Conservation (phyloP, 176 grass and related monocot species). For the Aegilops longissima region DNA sequence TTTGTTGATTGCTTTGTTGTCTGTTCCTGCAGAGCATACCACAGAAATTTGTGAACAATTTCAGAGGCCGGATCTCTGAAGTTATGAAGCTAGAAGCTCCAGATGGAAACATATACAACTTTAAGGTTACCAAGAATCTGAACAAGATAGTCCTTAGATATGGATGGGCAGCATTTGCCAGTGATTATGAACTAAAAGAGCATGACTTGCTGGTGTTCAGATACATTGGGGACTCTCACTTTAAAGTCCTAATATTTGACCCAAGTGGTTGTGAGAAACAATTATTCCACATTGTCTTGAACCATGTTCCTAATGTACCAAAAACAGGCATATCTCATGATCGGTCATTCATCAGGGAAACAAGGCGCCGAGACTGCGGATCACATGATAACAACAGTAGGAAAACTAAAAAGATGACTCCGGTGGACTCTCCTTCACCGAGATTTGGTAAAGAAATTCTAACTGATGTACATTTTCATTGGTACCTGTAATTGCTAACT, state of each 20-base stretch:
- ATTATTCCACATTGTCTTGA: constrained; percentile 12
- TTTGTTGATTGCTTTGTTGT: background rate
- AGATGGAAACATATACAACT: constrained; percentile 6
- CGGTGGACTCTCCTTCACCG: background rate
- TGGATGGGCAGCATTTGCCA: constrained; percentile 48
- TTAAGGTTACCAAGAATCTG: constrained; percentile 20
- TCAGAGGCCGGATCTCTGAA: constrained; percentile 31
- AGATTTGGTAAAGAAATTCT: background rate
- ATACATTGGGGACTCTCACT: constrained; percentile 37
- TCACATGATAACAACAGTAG: background rate
- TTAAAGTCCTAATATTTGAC: constrained; percentile 49
- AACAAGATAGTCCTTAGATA: constrained; percentile 25
- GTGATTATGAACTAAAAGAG: constrained; percentile 18
- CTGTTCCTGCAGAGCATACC: constrained; percentile 37
- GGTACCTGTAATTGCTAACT: background rate
- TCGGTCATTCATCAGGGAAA: background rate
- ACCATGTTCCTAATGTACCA: background rate
- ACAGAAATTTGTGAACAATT: constrained; percentile 34
- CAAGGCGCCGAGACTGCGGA: background rate
- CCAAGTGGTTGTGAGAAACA: constrained; percentile 38
- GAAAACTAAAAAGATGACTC: background rate
- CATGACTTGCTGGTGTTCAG: constrained; percentile 50
- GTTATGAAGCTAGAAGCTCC: constrained; percentile 39
- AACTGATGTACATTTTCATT: background rate
- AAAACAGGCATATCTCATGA: background rate